A percentile compares a stretch with the other conserved stretches of the same genome.
Conservation (phyloP, 2,329 filamentous ascomycete species). For the Tolypocladium guangdongense region DNA sequence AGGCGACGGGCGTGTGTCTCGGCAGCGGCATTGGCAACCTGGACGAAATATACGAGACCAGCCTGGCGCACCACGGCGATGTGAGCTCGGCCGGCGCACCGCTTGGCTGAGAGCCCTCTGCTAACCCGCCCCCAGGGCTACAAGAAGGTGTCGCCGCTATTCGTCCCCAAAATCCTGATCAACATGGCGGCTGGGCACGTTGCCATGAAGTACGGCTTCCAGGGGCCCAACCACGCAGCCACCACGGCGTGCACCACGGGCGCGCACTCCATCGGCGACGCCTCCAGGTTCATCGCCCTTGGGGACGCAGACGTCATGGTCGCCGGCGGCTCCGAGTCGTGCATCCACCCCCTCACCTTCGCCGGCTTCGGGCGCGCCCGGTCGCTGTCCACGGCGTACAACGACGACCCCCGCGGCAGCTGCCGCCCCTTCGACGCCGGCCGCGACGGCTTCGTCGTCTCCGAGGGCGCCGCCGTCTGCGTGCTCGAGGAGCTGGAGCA, state of each 20-base stretch:
- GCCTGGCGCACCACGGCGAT: slow-evolving; percentile 60
- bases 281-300: slow-evolving; percentile 80
- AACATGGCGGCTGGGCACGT: slow-evolving; percentile 93
- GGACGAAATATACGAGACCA: slow-evolving; percentile 79
- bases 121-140: slow-evolving; percentile 53
- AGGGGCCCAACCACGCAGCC: slow-evolving; percentile 84
- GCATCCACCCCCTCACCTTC: slow-evolving; percentile 87
- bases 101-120: too few species aligned
- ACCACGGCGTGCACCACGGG: slow-evolving; percentile 96
- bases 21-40: slow-evolving; percentile 94
- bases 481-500: slow-evolving; percentile 87
- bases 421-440: slow-evolving; percentile 80
- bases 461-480: slow-evolving; percentile 81
- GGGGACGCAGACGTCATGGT: slow-evolving; percentile 94
- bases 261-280: slow-evolving; percentile 88
- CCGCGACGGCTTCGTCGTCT: slow-evolving; percentile 80
- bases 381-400: slow-evolving; percentile 74
- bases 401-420: slow-evolving; percentile 56
- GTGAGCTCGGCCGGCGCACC: slow-evolving; percentile 35
- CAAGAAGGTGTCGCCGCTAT: slow-evolving; percentile 83
- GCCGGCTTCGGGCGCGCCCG: slow-evolving; percentile 83
- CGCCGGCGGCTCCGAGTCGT: slow-evolving; percentile 89
- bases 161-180: slow-evolving; percentile 86
- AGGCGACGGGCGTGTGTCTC: slow-evolving; percentile 79
- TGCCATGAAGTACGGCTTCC: slow-evolving; percentile 81